A percentile compares a stretch with the other conserved stretches of the same genome.
Evolutionary conservation across 1,284 basidiomycete species (phyloP).

Genomic region (Xerocomus cyaneibrunnescens): DNA sequence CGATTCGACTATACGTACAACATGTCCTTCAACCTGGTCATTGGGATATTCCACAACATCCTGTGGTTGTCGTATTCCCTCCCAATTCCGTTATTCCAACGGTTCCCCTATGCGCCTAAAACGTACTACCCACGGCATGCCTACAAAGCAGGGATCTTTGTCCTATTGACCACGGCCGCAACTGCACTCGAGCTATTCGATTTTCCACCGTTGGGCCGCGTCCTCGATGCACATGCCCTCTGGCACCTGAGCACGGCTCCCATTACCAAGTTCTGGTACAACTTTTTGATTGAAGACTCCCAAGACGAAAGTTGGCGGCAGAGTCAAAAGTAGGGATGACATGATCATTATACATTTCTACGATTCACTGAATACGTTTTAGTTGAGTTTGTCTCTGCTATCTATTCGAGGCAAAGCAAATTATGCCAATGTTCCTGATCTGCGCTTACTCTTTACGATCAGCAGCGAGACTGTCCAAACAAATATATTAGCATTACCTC

Average conservation of each 20-base stretch:
- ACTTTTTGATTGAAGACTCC: constrained; percentile 72
- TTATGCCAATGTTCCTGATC: constrained; percentile 7
- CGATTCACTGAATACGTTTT: constrained; percentile 9
- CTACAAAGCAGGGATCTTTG: constrained; percentile 58
- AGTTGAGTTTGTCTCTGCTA: constrained; percentile 16
- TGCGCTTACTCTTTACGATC: constrained; percentile 21
- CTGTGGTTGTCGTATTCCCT: constrained; percentile 84
- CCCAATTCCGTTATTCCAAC: constrained; percentile 46
- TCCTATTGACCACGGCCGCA: constrained; percentile 71
- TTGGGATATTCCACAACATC: constrained; percentile 79
- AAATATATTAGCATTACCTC: constrained; percentile 5
- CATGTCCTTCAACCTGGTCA: constrained; percentile 78
- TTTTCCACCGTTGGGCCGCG: constrained; percentile 76
- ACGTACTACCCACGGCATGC: constrained; percentile 56
- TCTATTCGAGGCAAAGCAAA: background rate
- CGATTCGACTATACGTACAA: constrained; percentile 97
- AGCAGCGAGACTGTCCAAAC: constrained; percentile 23
- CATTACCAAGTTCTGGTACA: constrained; percentile 82
- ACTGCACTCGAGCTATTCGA: constrained; percentile 90
- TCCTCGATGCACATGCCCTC: constrained; percentile 91
- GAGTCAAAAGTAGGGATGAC: constrained; percentile 18
- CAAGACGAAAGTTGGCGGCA: constrained; percentile 54
- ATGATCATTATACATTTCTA: constrained; percentile 2
- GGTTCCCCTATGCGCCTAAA: constrained; percentile 54
- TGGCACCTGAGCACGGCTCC: constrained; percentile 93